Conservation (phyloP, 306 rosid species). For the Comarum palustre region DNA sequence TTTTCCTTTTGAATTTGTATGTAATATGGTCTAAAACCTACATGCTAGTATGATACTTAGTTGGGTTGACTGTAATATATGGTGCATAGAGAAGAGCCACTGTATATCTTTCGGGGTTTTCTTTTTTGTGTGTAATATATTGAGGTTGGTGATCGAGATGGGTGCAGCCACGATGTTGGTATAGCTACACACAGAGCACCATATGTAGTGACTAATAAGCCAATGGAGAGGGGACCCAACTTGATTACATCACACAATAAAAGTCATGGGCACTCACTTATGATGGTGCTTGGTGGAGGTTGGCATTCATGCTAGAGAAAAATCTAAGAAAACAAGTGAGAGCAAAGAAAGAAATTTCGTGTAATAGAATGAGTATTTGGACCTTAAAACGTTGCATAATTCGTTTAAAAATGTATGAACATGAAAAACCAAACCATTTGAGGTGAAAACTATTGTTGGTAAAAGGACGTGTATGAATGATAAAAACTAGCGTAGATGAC, state of each 20-base stretch:
- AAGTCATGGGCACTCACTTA: conserved; percentile 21
- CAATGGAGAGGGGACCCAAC: conserved; percentile 18
- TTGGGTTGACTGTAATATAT: conserved; percentile 16
- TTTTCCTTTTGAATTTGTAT: background rate
- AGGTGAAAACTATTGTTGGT: background rate
- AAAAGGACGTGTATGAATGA: background rate
- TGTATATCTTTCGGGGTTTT: background rate
- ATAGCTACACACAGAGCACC: background rate
- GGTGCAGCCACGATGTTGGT: background rate
- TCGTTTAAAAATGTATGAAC: background rate
- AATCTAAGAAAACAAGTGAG: background rate
- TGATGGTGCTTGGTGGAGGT: conserved; percentile 9
- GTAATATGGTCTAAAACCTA: background rate
- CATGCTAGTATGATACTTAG: conserved; percentile 1
- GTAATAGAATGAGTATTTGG: background rate
- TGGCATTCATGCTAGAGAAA: conserved; percentile 2
- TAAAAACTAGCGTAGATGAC: too few species aligned
- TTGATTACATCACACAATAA: conserved; percentile 25
- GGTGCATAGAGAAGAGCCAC: background rate
- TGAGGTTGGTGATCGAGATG: background rate
- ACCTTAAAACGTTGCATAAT: background rate
- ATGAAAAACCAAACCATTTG: too few species aligned
- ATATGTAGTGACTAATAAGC: background rate
- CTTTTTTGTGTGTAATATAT: background rate
- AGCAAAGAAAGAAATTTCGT: background rate